Evolutionary conservation across 805 yeast species (phyloP), one percentile per base, ranked within the genome.

Genomic region (Brettanomyces sp.): DNA sequence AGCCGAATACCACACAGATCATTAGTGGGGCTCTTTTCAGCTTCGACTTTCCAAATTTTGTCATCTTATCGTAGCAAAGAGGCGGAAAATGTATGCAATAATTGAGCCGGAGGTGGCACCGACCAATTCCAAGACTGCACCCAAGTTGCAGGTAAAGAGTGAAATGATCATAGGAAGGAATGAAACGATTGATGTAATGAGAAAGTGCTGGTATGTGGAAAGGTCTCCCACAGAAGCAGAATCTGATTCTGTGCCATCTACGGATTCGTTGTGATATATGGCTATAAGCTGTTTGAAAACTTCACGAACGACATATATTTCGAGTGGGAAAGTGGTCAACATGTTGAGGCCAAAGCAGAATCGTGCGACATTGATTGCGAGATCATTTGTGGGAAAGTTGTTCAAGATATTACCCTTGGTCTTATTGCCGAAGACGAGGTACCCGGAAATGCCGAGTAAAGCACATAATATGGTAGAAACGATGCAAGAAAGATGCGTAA

Each of bases 101-200:
- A 85, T 69, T 18, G 95, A 87, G 0, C 97, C 97, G 0, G 95
- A 84, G 0, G 95, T 84, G 0, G 96, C 90, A 2, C 98, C 98
- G 32, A 88, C 89, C 3, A 90, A 70, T 58, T 91, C 97, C 37
- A 90, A 69, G 28, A 91, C 82, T 11, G 93, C 85, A 1, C 98
- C 98, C 46, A 90, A 69, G 52, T 89, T 87, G 58, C 96, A 90
- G 0, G 96, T 87, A 47, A 80, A 64, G 32, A 91, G 66, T 0
- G 97, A 74, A 2, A 88, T 80, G 0, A 76, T 56, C 90, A 89
- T 84, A 0, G 95, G 83, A 0, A 76, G 48, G 28, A 82, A 65
- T 1, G 85, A 85, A 41, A 87, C 63, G 0, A 72, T 55, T 0
- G 88, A 74, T 0, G 97, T 91, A 36, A 84, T 69, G 11, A 74